Evolutionary conservation across 768 basidiomycete species (phyloP), one percentile per base, ranked within the genome.

Genomic region (Boletus patriciae): DNA sequence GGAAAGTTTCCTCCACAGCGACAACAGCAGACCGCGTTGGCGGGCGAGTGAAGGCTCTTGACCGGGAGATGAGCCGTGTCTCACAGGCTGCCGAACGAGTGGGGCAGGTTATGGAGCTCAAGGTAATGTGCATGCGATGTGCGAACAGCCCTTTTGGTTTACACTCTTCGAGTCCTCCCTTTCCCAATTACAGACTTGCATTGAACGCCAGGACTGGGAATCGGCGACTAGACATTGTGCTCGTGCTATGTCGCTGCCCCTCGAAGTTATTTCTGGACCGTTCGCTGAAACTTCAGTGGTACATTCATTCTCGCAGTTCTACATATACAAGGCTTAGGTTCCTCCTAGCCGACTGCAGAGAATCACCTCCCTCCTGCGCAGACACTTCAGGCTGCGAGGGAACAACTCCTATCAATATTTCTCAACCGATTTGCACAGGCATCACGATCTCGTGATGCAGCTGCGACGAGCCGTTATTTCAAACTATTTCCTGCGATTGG

Each of bases 401-500:
- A 88, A 56, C 77, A 81, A 34, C 83, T 99, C 8, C 79, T 98
- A 12, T 73, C 79, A 12, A 83, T 90, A 36, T 98, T 98, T 73
- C 80, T 80, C 33, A 76, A 76, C n/a, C 83, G 88, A 49, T 99
- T 99, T 67, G 82, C 86, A 42, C 78, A 85, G 53, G 97, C 96
- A 1, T 92, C 93, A 6, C 79, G 77, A 21, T 81, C 84, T 15
- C 83, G 91, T 27, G 93, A 98, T 73, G 88, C 94, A 25, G 86
- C 86, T 15, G 86, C 87, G 1, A 94, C 91, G 2, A 94, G 87
- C 63, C 86, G 97, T 13, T 98, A 91, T 75, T 99, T 99, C 81
- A 94, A 98, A 71, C 78, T 99, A 3, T 99, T 98, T 72, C 97
- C 97, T 5, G 86, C 87, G 4, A 94, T 99, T 50, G 94, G 93